These are phyloP conservation scores for Spizellomyces sp. DNA, from an alignment of 192 early-diverging fungal species.

Conservation along the genomic window DNA sequence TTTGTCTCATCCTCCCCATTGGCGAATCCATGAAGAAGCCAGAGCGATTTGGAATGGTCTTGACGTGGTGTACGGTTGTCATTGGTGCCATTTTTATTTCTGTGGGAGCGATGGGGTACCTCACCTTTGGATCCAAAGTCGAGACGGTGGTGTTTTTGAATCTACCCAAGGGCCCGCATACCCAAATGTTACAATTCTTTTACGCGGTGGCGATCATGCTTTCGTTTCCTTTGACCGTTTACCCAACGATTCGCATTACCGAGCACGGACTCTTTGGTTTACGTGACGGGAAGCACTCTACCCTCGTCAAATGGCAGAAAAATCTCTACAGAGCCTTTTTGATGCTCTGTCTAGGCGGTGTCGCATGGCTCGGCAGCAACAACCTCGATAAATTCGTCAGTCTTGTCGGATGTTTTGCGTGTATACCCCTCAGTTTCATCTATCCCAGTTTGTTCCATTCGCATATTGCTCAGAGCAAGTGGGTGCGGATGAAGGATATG, in stretches of 20 bases:
- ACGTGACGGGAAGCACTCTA: slow-evolving; percentile 75
- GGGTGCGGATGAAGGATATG: slow-evolving; percentile 55
- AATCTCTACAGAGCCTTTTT: slow-evolving; percentile 76
- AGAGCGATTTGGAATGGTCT: slow-evolving; percentile 82
- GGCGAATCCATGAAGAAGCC: slow-evolving; percentile 89
- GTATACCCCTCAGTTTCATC: slow-evolving; percentile 74
- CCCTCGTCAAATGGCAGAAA: slow-evolving; percentile 81
- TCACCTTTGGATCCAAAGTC: slow-evolving; percentile 82
- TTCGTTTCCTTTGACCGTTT: slow-evolving; percentile 89
- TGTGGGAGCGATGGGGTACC: slow-evolving; percentile 79
- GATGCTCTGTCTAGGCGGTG: slow-evolving; percentile 66
- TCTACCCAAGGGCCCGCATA: slow-evolving; percentile 71
- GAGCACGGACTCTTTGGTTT: slow-evolving; percentile 80
- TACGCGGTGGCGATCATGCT: slow-evolving; percentile 93
- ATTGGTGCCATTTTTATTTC: slow-evolving; percentile 81
- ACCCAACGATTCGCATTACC: slow-evolving; percentile 91
- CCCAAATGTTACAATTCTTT: slow-evolving; percentile 74
- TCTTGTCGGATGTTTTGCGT: slow-evolving; percentile 80
- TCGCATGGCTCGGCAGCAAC: slow-evolving; percentile 76
- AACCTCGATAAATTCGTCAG: slow-evolving; percentile 83
- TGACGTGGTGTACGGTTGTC: slow-evolving; percentile 74
- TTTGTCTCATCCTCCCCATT: slow-evolving; percentile 84
- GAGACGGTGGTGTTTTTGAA: slow-evolving; percentile 88
- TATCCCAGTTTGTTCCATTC: slow-evolving; percentile 88
- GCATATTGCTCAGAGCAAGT: slow-evolving; percentile 36